A percentile compares a stretch with the other conserved stretches of the same genome.
phyloP scores from a whole-genome alignment of 2,329 filamentous ascomycete species.

The Sporothrix schenckii region DNA sequence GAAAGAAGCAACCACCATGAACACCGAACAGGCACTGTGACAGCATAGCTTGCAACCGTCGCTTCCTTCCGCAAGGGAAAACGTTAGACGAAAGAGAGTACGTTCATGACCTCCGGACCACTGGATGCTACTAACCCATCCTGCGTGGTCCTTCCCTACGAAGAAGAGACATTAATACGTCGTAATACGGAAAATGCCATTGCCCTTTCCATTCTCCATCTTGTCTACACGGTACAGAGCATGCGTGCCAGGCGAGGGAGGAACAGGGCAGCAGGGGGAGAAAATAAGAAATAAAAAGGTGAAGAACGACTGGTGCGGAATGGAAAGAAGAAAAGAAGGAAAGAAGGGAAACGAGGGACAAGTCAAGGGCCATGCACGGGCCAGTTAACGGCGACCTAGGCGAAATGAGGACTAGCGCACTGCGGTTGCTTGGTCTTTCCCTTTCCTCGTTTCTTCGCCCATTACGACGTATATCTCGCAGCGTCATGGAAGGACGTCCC shows the following conservation, averaged over 20 bases:
- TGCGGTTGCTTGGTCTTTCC: constrained; percentile 32
- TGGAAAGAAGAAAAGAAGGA: constrained; percentile 14
- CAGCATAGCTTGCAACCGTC: background rate
- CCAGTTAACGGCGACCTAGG: constrained; percentile 34
- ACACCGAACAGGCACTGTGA: too few relatives aligned
- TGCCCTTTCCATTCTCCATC: background rate
- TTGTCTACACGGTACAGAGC: too few relatives aligned
- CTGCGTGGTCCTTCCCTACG: too few relatives aligned
- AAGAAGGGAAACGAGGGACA: constrained; percentile 29
- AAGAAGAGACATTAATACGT: too few relatives aligned
- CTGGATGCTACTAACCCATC: too few relatives aligned
- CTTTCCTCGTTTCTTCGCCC: constrained; percentile 21
- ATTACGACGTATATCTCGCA: too few relatives aligned
- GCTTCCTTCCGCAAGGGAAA: constrained; percentile 12
- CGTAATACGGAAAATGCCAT: too few relatives aligned
- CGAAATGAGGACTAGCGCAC: constrained; percentile 31
- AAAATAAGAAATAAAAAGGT: background rate
- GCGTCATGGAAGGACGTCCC: too few relatives aligned
- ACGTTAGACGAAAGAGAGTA: background rate
- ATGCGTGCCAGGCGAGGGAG: background rate
- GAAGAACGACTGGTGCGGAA: constrained; percentile 11
- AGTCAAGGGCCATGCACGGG: constrained; percentile 33
- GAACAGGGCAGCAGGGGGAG: background rate
- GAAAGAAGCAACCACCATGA: too few relatives aligned
- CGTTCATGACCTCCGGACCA: too few relatives aligned